phyloP scores from a whole-genome alignment of 1,284 basidiomycete genomes.

The Cerrena zonata region DNA sequence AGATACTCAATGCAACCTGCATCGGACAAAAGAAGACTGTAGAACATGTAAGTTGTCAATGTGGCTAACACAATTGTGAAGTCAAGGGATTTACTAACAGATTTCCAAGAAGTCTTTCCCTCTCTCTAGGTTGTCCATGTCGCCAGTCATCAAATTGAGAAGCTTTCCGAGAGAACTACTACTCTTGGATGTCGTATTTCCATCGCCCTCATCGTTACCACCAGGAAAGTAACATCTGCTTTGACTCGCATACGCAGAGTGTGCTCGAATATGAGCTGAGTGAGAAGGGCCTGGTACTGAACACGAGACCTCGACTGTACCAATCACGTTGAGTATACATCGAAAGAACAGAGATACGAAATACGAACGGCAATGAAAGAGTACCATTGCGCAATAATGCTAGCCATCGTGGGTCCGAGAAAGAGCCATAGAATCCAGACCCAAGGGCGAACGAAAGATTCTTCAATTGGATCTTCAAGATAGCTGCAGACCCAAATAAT shows the following conservation, averaged over 20 bases:
- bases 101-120: slow-evolving; percentile 28
- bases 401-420: slow-evolving; percentile 44
- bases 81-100: slow-evolving; percentile 12
- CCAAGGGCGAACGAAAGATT: slow-evolving; percentile 38
- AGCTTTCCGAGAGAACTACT: slow-evolving; percentile 37
- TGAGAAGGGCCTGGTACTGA: neutral
- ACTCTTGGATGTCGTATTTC: neutral
- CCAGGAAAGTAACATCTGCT: neutral
- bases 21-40: slow-evolving; percentile 28
- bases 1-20: slow-evolving; percentile 32
- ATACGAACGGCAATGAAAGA: slow-evolving; percentile 22
- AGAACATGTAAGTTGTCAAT: no score
- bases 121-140: slow-evolving; percentile 27
- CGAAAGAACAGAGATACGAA: neutral
- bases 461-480: slow-evolving; percentile 36
- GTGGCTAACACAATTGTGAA: no score
- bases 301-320: neutral
- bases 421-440: slow-evolving; percentile 63
- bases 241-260: slow-evolving; percentile 4
- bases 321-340: neutral
- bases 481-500: slow-evolving; percentile 24
- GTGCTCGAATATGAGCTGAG: slow-evolving; percentile 5
- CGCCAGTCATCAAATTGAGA: slow-evolving; percentile 36
- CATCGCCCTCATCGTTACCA: neutral
- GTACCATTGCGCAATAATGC: slow-evolving; percentile 36